Evolutionary conservation across 2,329 filamentous ascomycete genomes (phyloP).

Genomic region (Arthrobotrys entomopaga): DNA sequence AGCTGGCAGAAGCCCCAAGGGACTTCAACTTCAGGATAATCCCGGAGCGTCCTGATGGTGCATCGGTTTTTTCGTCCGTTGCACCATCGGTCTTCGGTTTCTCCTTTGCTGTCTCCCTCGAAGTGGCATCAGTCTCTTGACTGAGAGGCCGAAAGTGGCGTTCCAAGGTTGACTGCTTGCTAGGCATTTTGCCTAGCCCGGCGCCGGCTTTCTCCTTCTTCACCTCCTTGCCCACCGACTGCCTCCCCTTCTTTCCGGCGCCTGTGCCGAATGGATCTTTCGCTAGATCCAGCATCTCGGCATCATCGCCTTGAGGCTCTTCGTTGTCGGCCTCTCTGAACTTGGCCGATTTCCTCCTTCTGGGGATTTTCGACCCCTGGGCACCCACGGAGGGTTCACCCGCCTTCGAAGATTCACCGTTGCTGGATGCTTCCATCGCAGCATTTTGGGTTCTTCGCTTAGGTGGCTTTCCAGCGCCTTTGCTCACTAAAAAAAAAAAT

Average conservation of each 20-base stretch:
- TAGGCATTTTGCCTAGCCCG: conserved; percentile 3
- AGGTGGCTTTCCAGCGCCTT: conserved; percentile 13
- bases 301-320: background rate
- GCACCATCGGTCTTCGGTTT: conserved; percentile 5
- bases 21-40: conserved; percentile 32
- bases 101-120: conserved; percentile 11
- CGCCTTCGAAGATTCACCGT: conserved; percentile 16
- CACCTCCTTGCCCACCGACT: background rate
- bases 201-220: conserved; percentile 20
- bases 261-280: conserved; percentile 7
- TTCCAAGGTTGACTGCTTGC: conserved; percentile 43
- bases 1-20: background rate
- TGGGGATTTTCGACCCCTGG: conserved; percentile 11
- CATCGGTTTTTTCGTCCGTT: conserved; percentile 3
- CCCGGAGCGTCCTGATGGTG: conserved; percentile 11
- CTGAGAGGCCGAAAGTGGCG: conserved; percentile 29
- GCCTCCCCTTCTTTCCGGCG: conserved; percentile 11
- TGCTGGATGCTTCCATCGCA: conserved; percentile 22
- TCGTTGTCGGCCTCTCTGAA: conserved; percentile 17
- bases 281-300: conserved; percentile 16
- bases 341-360: conserved; percentile 22
- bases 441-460: conserved; percentile 21
- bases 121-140: conserved; percentile 20
- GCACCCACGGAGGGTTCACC: background rate
- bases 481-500: conserved; percentile 6